Conservation (phyloP, 805 yeast species). For the Cyberlindnera subsufficiens region DNA sequence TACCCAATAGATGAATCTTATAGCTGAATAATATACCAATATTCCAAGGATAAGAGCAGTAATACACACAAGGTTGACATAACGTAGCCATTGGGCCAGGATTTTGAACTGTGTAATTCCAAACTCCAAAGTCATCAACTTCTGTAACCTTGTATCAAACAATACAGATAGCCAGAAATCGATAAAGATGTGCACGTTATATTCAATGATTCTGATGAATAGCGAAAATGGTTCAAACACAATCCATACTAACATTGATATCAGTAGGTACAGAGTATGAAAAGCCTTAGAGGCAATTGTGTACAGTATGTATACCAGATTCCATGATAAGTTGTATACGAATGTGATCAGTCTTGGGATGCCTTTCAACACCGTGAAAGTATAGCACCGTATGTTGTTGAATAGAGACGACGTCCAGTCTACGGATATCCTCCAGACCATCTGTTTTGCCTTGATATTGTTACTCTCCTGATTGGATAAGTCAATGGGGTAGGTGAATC, state of each 20-base stretch:
- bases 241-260: background rate
- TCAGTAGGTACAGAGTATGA: background rate
- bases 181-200: conserved; percentile 14
- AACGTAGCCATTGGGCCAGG: conserved; percentile 18
- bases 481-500: too few species aligned
- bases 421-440: background rate
- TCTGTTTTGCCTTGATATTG: too few species aligned
- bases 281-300: background rate
- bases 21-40: conserved; percentile 14
- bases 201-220: conserved; percentile 16
- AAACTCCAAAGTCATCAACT: conserved; percentile 11
- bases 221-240: conserved; percentile 18
- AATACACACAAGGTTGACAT: conserved; percentile 18
- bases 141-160: conserved; percentile 14
- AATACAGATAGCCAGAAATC: conserved; percentile 14
- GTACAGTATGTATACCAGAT: background rate
- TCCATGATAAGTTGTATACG: background rate
- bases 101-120: conserved; percentile 14
- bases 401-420: background rate
- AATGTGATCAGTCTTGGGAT: background rate
- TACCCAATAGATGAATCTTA: conserved; percentile 18
- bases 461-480: too few species aligned
- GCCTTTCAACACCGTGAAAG: too few species aligned
- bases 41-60: conserved; percentile 18
- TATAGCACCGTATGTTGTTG: background rate